phyloP scores from a whole-genome alignment of 805 yeast species.

The Yamadazyma akitaensis region DNA sequence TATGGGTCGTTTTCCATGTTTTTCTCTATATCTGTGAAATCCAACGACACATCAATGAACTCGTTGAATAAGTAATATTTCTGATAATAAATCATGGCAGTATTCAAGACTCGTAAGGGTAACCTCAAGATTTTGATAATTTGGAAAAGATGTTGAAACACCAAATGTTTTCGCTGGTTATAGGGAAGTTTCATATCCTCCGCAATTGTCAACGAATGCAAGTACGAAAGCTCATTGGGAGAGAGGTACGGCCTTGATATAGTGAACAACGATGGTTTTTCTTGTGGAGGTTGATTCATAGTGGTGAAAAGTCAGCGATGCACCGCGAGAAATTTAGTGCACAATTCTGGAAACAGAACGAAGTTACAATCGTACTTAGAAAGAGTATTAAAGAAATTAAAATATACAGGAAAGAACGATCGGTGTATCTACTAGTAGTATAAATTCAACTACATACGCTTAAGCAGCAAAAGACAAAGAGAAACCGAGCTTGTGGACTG shows the following conservation, averaged over 20 bases:
- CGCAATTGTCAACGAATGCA: slow-evolving; percentile 51
- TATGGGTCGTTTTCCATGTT: slow-evolving; percentile 43
- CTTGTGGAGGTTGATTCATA: slow-evolving; percentile 1
- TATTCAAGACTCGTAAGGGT: slow-evolving; percentile 67
- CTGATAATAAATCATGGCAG: slow-evolving; percentile 72
- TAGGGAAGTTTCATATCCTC: slow-evolving; percentile 44
- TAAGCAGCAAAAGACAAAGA: slow-evolving; percentile 91
- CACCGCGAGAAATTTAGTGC: not conserved
- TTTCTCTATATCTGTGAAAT: slow-evolving; percentile 28
- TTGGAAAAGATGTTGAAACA: slow-evolving; percentile 53
- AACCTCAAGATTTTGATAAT: slow-evolving; percentile 54
- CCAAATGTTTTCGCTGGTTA: slow-evolving; percentile 50
- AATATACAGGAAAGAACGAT: too few species aligned
- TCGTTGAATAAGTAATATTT: slow-evolving; percentile 63
- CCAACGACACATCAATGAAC: slow-evolving; percentile 38
- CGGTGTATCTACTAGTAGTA: not conserved
- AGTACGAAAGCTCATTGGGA: slow-evolving; percentile 46
- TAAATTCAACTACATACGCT: not conserved
- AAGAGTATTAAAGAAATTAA: too few species aligned
- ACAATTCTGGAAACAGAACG: too few species aligned
- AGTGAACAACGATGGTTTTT: slow-evolving; percentile 27
- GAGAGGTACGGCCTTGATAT: slow-evolving; percentile 64
- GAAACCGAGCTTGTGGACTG: slow-evolving; percentile 97
- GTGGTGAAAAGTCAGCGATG: not conserved
- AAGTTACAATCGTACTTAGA: too few species aligned